These are phyloP conservation scores for Ganoderma lucidum DNA, from an alignment of 1,284 basidiomycete species.

Conservation along the genomic window DNA sequence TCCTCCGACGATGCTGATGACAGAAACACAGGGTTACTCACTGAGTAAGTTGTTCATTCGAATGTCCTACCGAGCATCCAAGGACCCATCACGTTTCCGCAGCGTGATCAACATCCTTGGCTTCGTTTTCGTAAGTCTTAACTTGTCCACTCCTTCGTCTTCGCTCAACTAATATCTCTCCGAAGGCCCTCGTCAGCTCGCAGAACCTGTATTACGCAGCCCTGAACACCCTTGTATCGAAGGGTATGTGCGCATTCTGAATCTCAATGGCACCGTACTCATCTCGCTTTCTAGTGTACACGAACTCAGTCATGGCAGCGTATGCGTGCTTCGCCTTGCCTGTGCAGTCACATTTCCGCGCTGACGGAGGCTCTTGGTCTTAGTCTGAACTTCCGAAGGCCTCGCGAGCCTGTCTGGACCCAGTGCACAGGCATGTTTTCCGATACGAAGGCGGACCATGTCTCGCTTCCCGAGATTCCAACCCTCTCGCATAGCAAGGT, in stretches of 20 bases:
- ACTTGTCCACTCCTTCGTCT: not conserved
- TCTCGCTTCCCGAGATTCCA: not conserved
- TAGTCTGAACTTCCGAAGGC: not conserved
- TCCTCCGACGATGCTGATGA: too few relatives aligned
- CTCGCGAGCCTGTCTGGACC: not conserved
- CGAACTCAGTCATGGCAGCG: not conserved
- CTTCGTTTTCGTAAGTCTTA: too few relatives aligned
- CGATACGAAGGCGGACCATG: not conserved
- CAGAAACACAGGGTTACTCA: not conserved
- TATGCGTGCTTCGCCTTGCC: not conserved
- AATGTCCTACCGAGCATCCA: too few relatives aligned
- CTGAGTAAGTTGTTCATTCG: not conserved
- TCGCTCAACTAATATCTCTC: not conserved
- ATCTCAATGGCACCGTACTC: not conserved
- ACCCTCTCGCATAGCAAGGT: not conserved
- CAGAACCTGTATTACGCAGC: slow-evolving; percentile 1
- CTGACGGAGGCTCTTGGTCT: not conserved
- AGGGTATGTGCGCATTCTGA: not conserved
- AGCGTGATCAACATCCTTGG: too few relatives aligned
- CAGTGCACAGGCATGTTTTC: not conserved
- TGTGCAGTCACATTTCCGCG: not conserved
- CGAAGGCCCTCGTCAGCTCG: not conserved
- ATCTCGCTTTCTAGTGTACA: not conserved
- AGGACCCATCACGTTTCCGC: too few relatives aligned
- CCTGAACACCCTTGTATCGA: not conserved